Percentiles rank a stretch among this genome's conserved stretches.
Conservation (phyloP, 805 yeast species). For the Suhomyces prunicola region DNA sequence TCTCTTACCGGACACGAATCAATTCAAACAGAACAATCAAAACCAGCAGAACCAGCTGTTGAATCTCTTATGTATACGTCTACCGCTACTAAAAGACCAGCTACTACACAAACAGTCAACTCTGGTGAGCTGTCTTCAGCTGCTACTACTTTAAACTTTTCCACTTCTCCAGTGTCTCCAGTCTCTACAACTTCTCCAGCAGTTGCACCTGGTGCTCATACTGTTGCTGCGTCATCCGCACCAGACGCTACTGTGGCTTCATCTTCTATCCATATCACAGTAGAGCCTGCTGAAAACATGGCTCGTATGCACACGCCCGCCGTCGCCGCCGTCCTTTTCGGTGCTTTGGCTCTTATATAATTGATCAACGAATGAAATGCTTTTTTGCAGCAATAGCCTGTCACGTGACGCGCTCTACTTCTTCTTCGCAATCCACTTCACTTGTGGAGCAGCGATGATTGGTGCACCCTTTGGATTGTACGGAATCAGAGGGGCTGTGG, state of each 20-base stretch:
- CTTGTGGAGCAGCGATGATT: background rate
- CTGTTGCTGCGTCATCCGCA: constrained; percentile 5
- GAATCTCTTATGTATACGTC: background rate
- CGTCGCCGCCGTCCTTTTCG: constrained; percentile 13
- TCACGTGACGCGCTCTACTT: background rate
- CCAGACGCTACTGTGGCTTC: background rate
- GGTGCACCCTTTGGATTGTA: background rate
- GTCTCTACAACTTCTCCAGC: background rate
- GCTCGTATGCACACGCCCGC: constrained; percentile 11
- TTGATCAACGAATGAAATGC: background rate
- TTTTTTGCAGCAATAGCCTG: background rate
- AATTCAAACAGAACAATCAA: background rate
- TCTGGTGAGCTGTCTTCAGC: background rate
- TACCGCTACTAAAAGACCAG: background rate
- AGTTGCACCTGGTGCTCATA: background rate
- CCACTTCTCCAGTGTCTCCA: background rate
- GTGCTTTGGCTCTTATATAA: constrained; percentile 13
- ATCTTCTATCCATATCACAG: constrained; percentile 1
- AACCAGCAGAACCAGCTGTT: background rate
- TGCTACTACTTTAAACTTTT: background rate
- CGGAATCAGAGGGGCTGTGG: background rate
- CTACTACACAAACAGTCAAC: background rate
- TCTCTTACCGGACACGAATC: constrained; percentile 4
- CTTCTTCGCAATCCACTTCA: background rate
- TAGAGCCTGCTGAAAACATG: constrained; percentile 3